Conservation (phyloP, 2,329 filamentous ascomycete species). For the Fusarium metavorans region DNA sequence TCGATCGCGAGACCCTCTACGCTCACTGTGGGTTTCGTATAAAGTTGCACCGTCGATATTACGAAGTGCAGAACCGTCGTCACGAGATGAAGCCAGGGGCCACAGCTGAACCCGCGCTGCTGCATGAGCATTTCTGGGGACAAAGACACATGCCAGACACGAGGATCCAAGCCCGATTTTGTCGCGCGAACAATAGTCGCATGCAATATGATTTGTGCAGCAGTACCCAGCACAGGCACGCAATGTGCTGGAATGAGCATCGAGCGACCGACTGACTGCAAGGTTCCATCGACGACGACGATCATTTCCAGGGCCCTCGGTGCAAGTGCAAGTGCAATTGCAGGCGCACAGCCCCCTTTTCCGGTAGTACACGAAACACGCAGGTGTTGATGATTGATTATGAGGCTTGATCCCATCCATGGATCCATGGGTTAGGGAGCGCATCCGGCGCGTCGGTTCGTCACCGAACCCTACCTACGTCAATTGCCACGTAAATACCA, state of each 20-base stretch:
- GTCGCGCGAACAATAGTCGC: neutral
- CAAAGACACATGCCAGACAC: conserved; percentile 31
- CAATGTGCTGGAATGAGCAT: conserved; percentile 33
- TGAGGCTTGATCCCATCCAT: conserved; percentile 21
- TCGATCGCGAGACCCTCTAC: neutral
- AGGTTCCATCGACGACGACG: conserved; percentile 32
- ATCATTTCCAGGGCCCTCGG: conserved; percentile 20
- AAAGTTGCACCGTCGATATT: neutral
- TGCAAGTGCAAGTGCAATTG: neutral
- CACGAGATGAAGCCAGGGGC: conserved; percentile 2
- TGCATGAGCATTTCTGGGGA: conserved; percentile 21
- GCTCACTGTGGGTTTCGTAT: neutral
- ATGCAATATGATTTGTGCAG: conserved; percentile 32
- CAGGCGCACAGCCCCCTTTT: conserved; percentile 38
- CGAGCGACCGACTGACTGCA: neutral
- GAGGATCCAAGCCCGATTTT: conserved; percentile 20
- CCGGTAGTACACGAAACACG: conserved; percentile 30
- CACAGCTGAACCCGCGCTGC: neutral
- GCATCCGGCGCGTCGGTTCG: conserved; percentile 25
- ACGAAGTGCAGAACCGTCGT: neutral
- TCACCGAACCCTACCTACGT: conserved; percentile 34
- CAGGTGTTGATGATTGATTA: conserved; percentile 32
- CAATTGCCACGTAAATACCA: conserved; percentile 21
- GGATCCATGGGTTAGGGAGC: neutral
- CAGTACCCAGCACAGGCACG: conserved; percentile 6